phyloP scores from a whole-genome alignment of 108 stramenopile genomes.

The Skeletonema marinoi region DNA sequence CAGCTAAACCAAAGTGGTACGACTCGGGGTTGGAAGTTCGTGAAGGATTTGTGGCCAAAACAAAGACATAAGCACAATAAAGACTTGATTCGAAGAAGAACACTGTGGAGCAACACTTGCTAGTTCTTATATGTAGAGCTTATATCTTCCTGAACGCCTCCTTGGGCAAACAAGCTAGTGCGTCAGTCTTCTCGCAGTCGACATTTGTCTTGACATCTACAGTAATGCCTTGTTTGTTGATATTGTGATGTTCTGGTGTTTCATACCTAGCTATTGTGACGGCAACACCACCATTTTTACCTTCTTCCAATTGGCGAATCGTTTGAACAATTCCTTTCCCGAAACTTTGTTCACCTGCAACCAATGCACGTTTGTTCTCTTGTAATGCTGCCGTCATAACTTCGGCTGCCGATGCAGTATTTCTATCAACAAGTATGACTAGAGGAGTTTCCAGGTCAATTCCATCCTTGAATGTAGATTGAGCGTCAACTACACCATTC shows the following conservation, averaged over 20 bases:
- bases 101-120: too few relatives aligned
- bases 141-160: constrained; percentile 30
- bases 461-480: constrained; percentile 69
- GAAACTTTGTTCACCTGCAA: constrained; percentile 82
- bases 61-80: too few relatives aligned
- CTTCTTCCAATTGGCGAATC: constrained; percentile 62
- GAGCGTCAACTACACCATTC: constrained; percentile 72
- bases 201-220: constrained; percentile 62
- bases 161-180: constrained; percentile 57
- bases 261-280: constrained; percentile 90
- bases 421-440: constrained; percentile 78
- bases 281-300: constrained; percentile 81
- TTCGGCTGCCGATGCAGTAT: constrained; percentile 90
- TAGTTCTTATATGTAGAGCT: background rate
- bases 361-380: constrained; percentile 82
- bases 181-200: constrained; percentile 81
- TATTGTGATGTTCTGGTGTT: constrained; percentile 86
- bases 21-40: too few relatives aligned
- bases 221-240: constrained; percentile 84
- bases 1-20: too few relatives aligned
- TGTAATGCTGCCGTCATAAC: constrained; percentile 89
- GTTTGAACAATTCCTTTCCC: constrained; percentile 95
- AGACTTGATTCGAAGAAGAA: too few relatives aligned
- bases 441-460: constrained; percentile 70
- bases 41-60: too few relatives aligned